These are phyloP conservation scores for Heritiera littoralis DNA, from an alignment of 345 rosid genomes.

Conservation along the genomic window DNA sequence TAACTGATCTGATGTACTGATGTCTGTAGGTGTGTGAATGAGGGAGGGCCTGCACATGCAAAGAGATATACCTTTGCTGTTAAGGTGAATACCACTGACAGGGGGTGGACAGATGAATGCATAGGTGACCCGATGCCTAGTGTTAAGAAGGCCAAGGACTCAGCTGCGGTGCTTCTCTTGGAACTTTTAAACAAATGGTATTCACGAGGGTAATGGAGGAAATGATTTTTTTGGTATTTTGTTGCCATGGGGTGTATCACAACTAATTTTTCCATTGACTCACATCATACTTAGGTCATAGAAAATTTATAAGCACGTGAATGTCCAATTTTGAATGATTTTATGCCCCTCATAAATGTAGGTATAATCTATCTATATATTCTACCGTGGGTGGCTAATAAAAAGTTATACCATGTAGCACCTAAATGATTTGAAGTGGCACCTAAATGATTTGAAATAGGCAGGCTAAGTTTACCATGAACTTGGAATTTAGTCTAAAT, in stretches of 20 bases:
- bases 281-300: neutral
- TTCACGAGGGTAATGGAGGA: conserved; percentile 28
- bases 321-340: neutral
- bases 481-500: no score
- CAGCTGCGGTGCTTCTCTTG: conserved; percentile 84
- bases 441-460: no score
- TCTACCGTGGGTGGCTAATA: neutral
- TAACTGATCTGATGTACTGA: conserved; percentile 7
- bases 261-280: neutral
- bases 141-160: conserved; percentile 97
- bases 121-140: conserved; percentile 98
- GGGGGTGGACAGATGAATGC: conserved; percentile 94
- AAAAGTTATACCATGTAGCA: neutral
- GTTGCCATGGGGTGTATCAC: neutral
- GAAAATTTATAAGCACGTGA: neutral
- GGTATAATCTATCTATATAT: neutral
- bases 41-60: conserved; percentile 98
- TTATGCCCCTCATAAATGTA: neutral
- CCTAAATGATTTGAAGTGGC: neutral
- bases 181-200: conserved; percentile 63
- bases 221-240: neutral
- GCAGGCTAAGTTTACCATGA: neutral
- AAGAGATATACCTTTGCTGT: conserved; percentile 88
- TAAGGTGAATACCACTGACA: conserved; percentile 74
- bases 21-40: conserved; percentile 68